These are phyloP conservation scores for Fusarium illudens DNA, from an alignment of 2,329 filamentous ascomycete species.

Conservation along the genomic window DNA sequence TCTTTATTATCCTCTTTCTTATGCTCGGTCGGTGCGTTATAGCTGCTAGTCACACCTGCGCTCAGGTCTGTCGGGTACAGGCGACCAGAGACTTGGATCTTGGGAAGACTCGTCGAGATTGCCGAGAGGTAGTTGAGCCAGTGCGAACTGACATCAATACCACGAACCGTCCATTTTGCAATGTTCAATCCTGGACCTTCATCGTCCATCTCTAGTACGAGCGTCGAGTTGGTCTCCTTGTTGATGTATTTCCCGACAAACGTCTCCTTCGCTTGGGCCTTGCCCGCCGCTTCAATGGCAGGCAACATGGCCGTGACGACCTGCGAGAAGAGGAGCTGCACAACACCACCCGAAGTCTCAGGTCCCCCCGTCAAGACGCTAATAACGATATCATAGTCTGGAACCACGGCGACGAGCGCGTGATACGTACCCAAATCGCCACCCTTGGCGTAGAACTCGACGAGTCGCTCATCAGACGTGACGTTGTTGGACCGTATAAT, in stretches of 20 bases:
- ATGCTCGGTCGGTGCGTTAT: too few species aligned
- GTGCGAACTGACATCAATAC: not conserved
- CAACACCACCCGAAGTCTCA: not conserved
- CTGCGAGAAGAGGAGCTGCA: constrained; percentile 2
- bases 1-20: too few species aligned
- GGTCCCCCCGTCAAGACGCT: not conserved
- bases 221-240: not conserved
- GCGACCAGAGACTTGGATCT: not conserved
- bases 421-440: constrained; percentile 9
- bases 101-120: not conserved
- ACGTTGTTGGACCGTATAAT: constrained; percentile 17
- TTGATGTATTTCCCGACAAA: constrained; percentile 1
- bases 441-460: constrained; percentile 13
- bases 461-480: not conserved
- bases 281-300: not conserved
- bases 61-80: constrained; percentile 1
- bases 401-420: not conserved
- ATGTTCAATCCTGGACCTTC: not conserved
- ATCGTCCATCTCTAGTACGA: not conserved
- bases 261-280: not conserved
- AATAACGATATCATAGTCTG: constrained; percentile 8
- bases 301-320: not conserved
- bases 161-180: constrained; percentile 3
- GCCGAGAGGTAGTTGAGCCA: not conserved
- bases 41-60: too few species aligned